Base-by-base conservation (phyloP, 371 early-diverging fungal genomes). In the Mortierella sp. region DNA sequence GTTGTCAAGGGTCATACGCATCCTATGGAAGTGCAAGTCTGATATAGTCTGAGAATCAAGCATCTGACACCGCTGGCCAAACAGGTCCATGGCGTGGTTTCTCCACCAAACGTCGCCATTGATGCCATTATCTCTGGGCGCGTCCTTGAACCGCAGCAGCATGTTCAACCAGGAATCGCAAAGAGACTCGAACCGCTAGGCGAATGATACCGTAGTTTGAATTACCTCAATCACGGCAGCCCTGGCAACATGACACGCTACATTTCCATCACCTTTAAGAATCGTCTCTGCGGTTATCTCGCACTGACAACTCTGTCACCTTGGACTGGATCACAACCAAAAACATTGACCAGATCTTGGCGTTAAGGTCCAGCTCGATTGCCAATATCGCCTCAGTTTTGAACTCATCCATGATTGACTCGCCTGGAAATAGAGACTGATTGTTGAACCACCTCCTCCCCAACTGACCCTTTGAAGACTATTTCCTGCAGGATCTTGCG, bases 221-320 rank as follows among this genome's bases (percentile, higher is more conserved):
- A 60, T 13, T 28, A 31, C 8, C 60, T 16, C 4, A 60, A 60
- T 2, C 31, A 31, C 31, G 60, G 60, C 60, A 60, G 28, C 28
- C 31, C 60, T 16, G 60, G 60, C 31, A 60, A 26, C 14, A 60
- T 11, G 60, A 60, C 19, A 1, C 31, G 60, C 31, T 60, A 31
- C 60, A 60, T 1, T 19, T 60, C 60, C 60, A 60, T 60, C 19
- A 31, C 60, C 11, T 31, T 28, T 4, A 60, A 31, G 31, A 60
- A 60, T 31, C 31, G 60, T 60, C 60, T 60, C 60, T 60, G 60
- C 31, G 60, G 60, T 60, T 31, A 31, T 60, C 60, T 19, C 31
- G 60, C 28, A 60, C 26, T 5, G 16, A 31, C 31, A 60, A 31
- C 34, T 60, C 60, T 14, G 60, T 60, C 31, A 60, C 60, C 16